These are phyloP conservation scores for Petunia hybrid DNA, from an alignment of 305 asterid species.

Conservation along the genomic window DNA sequence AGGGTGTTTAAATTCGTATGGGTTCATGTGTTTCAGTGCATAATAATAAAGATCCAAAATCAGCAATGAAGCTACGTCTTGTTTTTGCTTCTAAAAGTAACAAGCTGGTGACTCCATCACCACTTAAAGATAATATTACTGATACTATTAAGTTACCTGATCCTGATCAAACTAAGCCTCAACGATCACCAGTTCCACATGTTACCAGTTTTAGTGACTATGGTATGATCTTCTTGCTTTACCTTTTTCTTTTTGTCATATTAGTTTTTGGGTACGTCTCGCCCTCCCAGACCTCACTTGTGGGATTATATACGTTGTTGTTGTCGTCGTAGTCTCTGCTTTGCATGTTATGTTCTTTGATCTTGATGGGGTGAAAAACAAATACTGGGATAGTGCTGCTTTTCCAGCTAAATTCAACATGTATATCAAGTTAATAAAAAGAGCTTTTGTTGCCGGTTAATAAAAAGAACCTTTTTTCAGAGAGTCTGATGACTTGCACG, in stretches of 20 bases:
- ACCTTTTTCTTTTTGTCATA: background rate
- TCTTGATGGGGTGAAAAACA: background rate
- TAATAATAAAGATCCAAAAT: slow-evolving; percentile 39
- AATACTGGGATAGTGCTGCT: background rate
- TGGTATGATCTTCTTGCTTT: slow-evolving; percentile 39
- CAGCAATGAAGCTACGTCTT: slow-evolving; percentile 52
- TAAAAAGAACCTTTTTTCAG: background rate
- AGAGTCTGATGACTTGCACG: background rate
- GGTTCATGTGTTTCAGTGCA: slow-evolving; percentile 78
- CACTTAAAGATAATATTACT: slow-evolving; percentile 38
- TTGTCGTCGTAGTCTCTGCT: no score
- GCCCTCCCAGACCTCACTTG: no score
- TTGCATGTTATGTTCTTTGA: background rate
- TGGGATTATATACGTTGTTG: no score
- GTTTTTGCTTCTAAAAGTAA: slow-evolving; percentile 48
- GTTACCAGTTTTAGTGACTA: slow-evolving; percentile 34
- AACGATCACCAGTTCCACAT: slow-evolving; percentile 37
- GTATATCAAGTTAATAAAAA: background rate
- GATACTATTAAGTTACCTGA: slow-evolving; percentile 25
- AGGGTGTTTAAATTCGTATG: slow-evolving; percentile 40
- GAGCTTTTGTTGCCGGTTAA: no score
- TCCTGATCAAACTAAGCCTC: slow-evolving; percentile 41
- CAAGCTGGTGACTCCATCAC: slow-evolving; percentile 45
- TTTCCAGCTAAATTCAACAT: background rate
- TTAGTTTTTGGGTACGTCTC: background rate